Percentiles rank a stretch among this genome's conserved stretches.
phyloP scores from a whole-genome alignment of 2,329 filamentous ascomycete genomes.

The Pseudocercospora eumusae region DNA sequence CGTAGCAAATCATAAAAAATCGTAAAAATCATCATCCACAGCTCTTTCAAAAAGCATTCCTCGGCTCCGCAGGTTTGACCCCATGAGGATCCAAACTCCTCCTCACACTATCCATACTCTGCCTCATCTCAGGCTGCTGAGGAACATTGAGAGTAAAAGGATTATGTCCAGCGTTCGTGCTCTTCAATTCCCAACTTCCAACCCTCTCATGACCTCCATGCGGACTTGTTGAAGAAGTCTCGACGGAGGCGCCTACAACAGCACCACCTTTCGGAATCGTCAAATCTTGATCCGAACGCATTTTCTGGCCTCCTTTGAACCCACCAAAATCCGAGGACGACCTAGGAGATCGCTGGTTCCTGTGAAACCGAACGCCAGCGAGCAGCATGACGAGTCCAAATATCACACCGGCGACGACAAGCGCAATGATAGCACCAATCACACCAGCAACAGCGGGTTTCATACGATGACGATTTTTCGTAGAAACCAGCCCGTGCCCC shows the following conservation, averaged over 20 bases:
- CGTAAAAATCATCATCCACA: background rate
- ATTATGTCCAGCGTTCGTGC: slow-evolving; percentile 37
- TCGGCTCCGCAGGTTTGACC: slow-evolving; percentile 47
- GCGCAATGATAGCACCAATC: slow-evolving; percentile 57
- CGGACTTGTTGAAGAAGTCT: slow-evolving; percentile 36
- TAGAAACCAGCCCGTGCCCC: slow-evolving; percentile 10
- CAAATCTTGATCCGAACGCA: slow-evolving; percentile 58
- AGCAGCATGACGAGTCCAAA: slow-evolving; percentile 47
- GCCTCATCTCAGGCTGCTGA: slow-evolving; percentile 34
- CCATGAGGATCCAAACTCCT: slow-evolving; percentile 36
- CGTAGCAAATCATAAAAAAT: background rate
- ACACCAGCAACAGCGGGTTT: slow-evolving; percentile 51
- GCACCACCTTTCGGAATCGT: slow-evolving; percentile 47
- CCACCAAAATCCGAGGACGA: slow-evolving; percentile 49
- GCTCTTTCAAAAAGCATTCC: slow-evolving; percentile 50
- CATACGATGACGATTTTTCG: background rate
- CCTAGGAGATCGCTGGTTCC: slow-evolving; percentile 35
- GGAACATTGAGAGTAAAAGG: slow-evolving; percentile 8
- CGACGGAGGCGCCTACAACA: slow-evolving; percentile 37
- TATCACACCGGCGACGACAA: slow-evolving; percentile 49
- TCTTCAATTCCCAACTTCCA: slow-evolving; percentile 60
- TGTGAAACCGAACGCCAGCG: slow-evolving; percentile 50
- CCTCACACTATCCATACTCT: slow-evolving; percentile 50
- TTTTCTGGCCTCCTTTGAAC: slow-evolving; percentile 58
- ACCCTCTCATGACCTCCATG: slow-evolving; percentile 51